Conservation (phyloP, 2,329 filamentous ascomycete species). For the Cercospora beticola region DNA sequence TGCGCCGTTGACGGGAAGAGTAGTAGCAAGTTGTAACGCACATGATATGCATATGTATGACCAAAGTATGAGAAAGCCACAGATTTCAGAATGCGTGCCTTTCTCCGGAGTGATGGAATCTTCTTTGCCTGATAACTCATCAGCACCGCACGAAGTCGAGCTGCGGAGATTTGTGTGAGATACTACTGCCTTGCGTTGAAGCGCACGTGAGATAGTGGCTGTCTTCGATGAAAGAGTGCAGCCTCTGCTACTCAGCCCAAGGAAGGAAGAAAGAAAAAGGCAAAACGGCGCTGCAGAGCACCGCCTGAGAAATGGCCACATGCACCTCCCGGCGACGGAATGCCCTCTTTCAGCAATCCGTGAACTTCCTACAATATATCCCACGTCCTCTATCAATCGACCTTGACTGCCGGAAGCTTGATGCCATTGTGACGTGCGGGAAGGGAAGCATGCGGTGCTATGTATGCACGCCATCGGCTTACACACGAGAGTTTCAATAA, state of each 20-base stretch:
- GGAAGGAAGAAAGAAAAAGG: too few relatives aligned
- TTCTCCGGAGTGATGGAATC: not conserved
- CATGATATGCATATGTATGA: not conserved
- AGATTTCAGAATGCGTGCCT: not conserved
- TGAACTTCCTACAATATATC: not conserved
- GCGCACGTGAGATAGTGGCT: too few relatives aligned
- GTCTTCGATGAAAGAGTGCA: not conserved
- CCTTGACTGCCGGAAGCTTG: not conserved
- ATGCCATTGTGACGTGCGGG: not conserved
- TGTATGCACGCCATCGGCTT: conserved; percentile 5
- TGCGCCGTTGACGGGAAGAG: conserved; percentile 9
- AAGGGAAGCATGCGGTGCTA: not conserved
- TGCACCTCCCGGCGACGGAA: not conserved
- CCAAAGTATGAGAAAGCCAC: not conserved
- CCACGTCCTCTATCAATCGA: not conserved
- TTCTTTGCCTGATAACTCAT: not conserved
- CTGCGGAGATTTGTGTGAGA: not conserved
- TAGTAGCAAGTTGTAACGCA: conserved; percentile 13
- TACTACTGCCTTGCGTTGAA: not conserved
- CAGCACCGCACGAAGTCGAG: not conserved
- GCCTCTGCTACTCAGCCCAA: not conserved
- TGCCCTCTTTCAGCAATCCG: not conserved
- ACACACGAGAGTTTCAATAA: not conserved
- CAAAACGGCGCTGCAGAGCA: not conserved
- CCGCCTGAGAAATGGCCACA: not conserved